Conservation (phyloP, 2,329 filamentous ascomycete genomes). For the Cladophialophora psammophila region DNA sequence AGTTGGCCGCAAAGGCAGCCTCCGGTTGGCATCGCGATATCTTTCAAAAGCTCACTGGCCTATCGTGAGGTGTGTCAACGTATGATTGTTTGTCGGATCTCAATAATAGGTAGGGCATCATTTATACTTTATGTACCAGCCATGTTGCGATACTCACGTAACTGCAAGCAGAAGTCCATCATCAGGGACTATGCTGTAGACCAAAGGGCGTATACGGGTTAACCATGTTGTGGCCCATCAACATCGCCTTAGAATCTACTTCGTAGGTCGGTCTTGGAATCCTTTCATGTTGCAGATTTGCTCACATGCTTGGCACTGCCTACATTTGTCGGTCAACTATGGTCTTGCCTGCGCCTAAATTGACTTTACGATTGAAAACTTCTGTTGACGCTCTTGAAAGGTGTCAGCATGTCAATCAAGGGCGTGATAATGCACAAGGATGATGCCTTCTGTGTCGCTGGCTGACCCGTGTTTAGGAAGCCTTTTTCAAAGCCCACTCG, state of each 20-base stretch:
- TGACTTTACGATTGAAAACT: not conserved
- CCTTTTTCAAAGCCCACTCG: not conserved
- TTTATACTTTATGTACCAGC: not conserved
- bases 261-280: not conserved
- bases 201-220: not conserved
- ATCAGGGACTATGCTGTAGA: too few species aligned
- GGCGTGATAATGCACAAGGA: conserved; percentile 62
- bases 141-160: not conserved
- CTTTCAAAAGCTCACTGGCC: not conserved
- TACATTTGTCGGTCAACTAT: not conserved
- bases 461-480: not conserved
- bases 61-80: not conserved
- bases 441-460: not conserved
- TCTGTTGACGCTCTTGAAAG: not conserved
- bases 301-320: not conserved
- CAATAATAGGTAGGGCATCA: not conserved
- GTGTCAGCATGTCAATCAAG: conserved; percentile 15
- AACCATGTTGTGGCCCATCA: not conserved
- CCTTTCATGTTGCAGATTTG: not conserved
- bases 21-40: conserved; percentile 24
- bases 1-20: conserved; percentile 25
- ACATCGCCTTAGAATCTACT: not conserved
- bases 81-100: not conserved
- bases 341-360: not conserved
- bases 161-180: not conserved